Base-by-base conservation (phyloP, 345 rosid genomes). In the Anacardium occidentale region DNA sequence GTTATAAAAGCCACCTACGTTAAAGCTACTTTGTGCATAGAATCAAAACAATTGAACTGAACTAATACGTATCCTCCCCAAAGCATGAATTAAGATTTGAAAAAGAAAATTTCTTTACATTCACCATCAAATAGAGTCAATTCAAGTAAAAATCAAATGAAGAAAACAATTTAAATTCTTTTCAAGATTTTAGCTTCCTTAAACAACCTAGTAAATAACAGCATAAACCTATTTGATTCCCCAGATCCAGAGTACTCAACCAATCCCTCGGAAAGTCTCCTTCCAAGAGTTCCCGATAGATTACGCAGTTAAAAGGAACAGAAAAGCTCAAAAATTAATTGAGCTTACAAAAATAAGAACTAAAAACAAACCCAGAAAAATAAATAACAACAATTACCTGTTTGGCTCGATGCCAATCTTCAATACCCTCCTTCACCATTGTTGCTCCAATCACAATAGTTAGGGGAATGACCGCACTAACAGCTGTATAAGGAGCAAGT, bases 391-490 rank as follows among this genome's bases (percentile, higher is more conserved):
- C 47, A 51, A 18, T 44, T 77, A 91, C 98, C 97, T 91, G 98
- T 65, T 82, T 84, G 45, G 86, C 79, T 64, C 98, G 81, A 79
- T 84, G 88, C 88, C 87, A 88, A 82, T 91, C 98, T 82, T 94
- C 98, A 47, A 94, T 77, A 22, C 83, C 93, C 80, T 94, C 98
- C 82, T 91, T 94, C 52, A 87, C 83, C 97, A 94, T 94, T 44
- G 96, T 86, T 50, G 87, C 95, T 5, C 91, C 92, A 68, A 91
- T 81, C 4, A 94, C 95, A 26, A 94, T 57, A 66, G 90, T 72
- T 8, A 94, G 88, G 75, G 97, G 98, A 57, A 87, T 11, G 68
- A 94, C 81, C 67, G 98, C 86, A 61, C 87, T 90, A 5, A 83
- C 64, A 73, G 97, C 91, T 0, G 90, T 73, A 52, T 87, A 94